These are phyloP conservation scores for Juglanconis sp. DNA, from an alignment of 2,329 filamentous ascomycete species.

Conservation along the genomic window DNA sequence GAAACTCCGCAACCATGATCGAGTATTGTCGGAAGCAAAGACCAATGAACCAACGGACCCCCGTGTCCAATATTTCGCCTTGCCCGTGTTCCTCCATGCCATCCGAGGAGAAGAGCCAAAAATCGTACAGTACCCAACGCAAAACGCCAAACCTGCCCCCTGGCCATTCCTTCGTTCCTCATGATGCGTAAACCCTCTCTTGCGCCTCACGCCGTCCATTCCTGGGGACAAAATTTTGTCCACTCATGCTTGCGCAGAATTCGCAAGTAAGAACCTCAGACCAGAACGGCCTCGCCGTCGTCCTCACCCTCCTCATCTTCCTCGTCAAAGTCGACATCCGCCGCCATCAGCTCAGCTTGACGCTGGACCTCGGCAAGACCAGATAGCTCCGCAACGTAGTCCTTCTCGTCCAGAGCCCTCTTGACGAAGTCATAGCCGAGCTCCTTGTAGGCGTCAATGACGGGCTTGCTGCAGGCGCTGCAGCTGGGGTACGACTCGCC, in stretches of 20 bases:
- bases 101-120: too few species aligned
- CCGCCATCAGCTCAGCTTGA: slow-evolving; percentile 48
- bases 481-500: slow-evolving; percentile 77
- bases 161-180: neutral
- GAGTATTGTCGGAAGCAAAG: neutral
- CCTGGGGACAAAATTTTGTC: neutral
- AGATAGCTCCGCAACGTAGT: slow-evolving; percentile 75
- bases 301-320: slow-evolving; percentile 46
- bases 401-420: slow-evolving; percentile 68
- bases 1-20: neutral
- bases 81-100: neutral
- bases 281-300: slow-evolving; percentile 54
- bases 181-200: neutral
- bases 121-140: neutral
- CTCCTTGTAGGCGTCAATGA: slow-evolving; percentile 63
- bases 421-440: slow-evolving; percentile 77
- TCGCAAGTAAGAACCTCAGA: slow-evolving; percentile 25
- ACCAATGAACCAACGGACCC: neutral
- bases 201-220: neutral
- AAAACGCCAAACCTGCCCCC: neutral
- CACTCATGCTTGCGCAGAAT: neutral
- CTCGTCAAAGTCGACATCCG: slow-evolving; percentile 59
- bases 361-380: slow-evolving; percentile 71
- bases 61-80: neutral
- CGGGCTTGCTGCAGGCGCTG: slow-evolving; percentile 71